phyloP scores from a whole-genome alignment of 2,329 filamentous ascomycete genomes.

The Gaeumannomyces sp. region DNA sequence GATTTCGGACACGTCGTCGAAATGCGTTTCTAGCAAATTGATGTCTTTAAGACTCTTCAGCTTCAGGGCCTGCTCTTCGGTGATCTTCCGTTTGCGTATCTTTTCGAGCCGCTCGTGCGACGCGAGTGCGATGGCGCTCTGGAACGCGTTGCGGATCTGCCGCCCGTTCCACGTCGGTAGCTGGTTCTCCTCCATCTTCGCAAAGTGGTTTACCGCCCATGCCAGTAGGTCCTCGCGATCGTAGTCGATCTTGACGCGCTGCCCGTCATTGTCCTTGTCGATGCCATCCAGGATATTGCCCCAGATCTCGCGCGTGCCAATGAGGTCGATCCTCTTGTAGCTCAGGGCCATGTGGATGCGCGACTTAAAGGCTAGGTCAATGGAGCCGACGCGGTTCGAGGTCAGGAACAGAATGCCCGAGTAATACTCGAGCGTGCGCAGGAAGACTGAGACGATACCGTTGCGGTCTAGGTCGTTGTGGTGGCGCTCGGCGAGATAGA shows the following conservation, averaged over 20 bases:
- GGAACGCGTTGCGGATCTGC: constrained; percentile 34
- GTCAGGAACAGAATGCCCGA: constrained; percentile 42
- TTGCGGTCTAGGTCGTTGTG: background rate
- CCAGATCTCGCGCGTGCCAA: constrained; percentile 16
- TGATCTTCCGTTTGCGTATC: constrained; percentile 9
- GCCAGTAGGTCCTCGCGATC: constrained; percentile 12
- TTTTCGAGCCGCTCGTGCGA: constrained; percentile 8
- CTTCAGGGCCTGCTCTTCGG: background rate
- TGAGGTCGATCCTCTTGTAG: constrained; percentile 23
- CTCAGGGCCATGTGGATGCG: constrained; percentile 41
- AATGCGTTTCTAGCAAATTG: too few relatives aligned
- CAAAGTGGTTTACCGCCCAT: background rate
- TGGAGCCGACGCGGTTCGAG: constrained; percentile 33
- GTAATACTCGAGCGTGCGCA: constrained; percentile 41
- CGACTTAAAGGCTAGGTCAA: constrained; percentile 38
- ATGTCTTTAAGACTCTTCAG: too few relatives aligned
- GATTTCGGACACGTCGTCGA: too few relatives aligned
- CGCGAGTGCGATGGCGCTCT: constrained; percentile 13
- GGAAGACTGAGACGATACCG: constrained; percentile 28
- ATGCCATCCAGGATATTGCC: constrained; percentile 15
- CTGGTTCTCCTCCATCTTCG: background rate
- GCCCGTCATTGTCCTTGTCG: constrained; percentile 10
- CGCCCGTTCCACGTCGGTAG: constrained; percentile 20
- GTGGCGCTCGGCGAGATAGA: constrained; percentile 12
- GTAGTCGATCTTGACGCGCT: constrained; percentile 8